Base-by-base conservation (phyloP, 208 protist genomes). In the Wallacemonas sp. region DNA sequence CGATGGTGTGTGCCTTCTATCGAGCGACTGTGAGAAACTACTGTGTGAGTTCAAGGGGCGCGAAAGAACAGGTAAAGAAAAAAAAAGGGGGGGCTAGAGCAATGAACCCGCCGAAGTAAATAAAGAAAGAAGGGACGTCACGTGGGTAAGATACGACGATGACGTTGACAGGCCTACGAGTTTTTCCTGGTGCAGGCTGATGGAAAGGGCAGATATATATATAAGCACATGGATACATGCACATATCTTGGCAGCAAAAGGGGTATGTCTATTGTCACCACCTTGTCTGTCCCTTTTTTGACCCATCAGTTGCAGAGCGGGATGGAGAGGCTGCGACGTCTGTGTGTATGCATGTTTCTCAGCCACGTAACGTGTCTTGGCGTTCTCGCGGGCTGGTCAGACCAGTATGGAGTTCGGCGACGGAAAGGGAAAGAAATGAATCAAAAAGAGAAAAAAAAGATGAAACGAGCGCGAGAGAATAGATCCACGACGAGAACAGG, bases 181-280 rank as follows among this genome's bases (percentile, higher is more conserved):
- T 42, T 42, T 42, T 42, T 42, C 15, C 11, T 51, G 9, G 11
- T 51, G 45, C 45, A 22, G 17, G 17, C 8, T 22, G 15, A 22
- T 19, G 45, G 22, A 22, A 11, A 51, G 19, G 19, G 45, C 11
- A 51, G n/a, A n/a, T n/a, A n/a, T n/a, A n/a, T n/a, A n/a, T n/a
- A n/a, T n/a, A n/a, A n/a, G n/a, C n/a, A n/a, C n/a, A n/a, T n/a
- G n/a, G n/a, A n/a, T n/a, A n/a, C n/a, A n/a, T n/a, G n/a, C n/a
- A n/a, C n/a, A n/a, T n/a, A n/a, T n/a, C n/a, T n/a, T n/a, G n/a
- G n/a, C n/a, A n/a, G n/a, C 9, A 55, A 27, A 34, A n/a, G 47
- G 34, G 26, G 47, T 33, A 55, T 55, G 47, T 55, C 47, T 55
- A 19, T 9, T 55, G 47, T 55, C 24, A 55, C 47, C 47, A n/a